Evolutionary conservation across 2,329 filamentous ascomycete species (phyloP).

Genomic region (Fusarium pseudonygamai): DNA sequence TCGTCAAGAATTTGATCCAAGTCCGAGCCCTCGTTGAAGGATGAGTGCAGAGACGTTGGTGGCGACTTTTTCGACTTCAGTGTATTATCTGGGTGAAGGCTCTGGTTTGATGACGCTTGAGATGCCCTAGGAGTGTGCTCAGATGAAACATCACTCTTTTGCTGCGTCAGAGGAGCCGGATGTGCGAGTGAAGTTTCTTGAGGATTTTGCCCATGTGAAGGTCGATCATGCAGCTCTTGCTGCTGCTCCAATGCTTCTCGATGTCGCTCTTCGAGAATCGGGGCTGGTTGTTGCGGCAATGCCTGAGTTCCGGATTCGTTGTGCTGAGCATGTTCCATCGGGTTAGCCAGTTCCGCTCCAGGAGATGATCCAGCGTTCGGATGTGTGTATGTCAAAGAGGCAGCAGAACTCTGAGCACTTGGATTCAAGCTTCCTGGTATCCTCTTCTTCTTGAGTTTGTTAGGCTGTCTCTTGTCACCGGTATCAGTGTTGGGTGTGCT

Average conservation of each 20-base stretch:
- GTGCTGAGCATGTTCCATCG: conserved; percentile 52
- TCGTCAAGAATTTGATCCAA: conserved; percentile 75
- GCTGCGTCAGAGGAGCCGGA: conserved; percentile 28
- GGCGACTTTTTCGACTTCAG: conserved; percentile 77
- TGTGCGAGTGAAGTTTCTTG: conserved; percentile 32
- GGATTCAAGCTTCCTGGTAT: conserved; percentile 79
- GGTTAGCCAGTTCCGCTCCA: conserved; percentile 56
- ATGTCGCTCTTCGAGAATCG: conserved; percentile 34
- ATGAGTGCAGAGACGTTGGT: conserved; percentile 79
- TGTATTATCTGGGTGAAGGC: conserved; percentile 55
- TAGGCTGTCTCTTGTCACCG: conserved; percentile 77
- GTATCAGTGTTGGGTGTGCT: conserved; percentile 70
- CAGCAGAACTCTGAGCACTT: conserved; percentile 89
- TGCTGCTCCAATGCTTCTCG: conserved; percentile 31
- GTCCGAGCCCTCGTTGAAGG: conserved; percentile 84
- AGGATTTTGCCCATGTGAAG: conserved; percentile 11
- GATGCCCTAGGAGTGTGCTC: conserved; percentile 59
- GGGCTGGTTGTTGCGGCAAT: conserved; percentile 31
- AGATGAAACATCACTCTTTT: conserved; percentile 49
- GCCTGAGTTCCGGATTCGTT: conserved; percentile 30
- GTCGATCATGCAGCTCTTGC: conserved; percentile 19
- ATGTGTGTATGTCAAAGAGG: conserved; percentile 68
- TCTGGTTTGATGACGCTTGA: conserved; percentile 55
- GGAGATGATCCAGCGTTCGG: conserved; percentile 61
- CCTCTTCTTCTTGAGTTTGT: conserved; percentile 90